A percentile compares a stretch with the other conserved stretches of the same genome.
Evolutionary conservation across 2,329 filamentous ascomycete genomes (phyloP).

Genomic region (Monosporascus sp.): DNA sequence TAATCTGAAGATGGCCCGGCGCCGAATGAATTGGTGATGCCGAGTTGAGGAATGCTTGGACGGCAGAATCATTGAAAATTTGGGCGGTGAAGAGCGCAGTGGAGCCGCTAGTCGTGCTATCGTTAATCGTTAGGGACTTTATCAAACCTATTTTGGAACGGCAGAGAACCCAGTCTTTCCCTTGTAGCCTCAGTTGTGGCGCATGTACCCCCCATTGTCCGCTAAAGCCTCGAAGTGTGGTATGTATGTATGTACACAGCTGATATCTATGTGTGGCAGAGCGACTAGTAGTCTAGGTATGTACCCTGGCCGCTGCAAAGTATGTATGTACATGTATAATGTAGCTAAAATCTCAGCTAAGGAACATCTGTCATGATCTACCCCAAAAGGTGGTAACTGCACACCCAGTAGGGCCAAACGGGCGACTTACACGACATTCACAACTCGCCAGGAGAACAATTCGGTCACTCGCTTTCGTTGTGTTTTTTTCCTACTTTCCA

Average conservation of each 20-base stretch:
- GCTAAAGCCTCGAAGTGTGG: no score
- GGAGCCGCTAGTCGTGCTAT: not conserved
- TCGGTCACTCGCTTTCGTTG: not conserved
- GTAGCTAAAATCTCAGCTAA: not conserved
- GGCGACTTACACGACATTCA: not conserved
- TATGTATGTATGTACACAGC: no score
- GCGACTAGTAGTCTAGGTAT: not conserved
- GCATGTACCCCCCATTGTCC: not conserved
- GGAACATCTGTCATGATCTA: conserved; percentile 4
- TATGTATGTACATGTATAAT: no score
- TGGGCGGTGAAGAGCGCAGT: conserved; percentile 6
- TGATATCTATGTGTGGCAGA: no score
- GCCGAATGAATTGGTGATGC: not conserved
- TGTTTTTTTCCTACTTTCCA: not conserved
- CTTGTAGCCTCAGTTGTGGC: not conserved
- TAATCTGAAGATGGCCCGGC: no score
- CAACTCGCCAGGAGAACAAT: not conserved
- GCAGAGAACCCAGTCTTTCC: not conserved
- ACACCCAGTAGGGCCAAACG: not conserved
- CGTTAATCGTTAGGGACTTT: not conserved
- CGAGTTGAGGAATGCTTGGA: not conserved
- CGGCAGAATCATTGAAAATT: conserved; percentile 15
- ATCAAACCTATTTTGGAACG: not conserved
- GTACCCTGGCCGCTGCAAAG: no score
- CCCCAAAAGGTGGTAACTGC: not conserved